Percentiles rank a stretch among this genome's conserved stretches.
phyloP scores from a whole-genome alignment of 768 basidiomycete genomes.

The Mycena leptocephala region DNA sequence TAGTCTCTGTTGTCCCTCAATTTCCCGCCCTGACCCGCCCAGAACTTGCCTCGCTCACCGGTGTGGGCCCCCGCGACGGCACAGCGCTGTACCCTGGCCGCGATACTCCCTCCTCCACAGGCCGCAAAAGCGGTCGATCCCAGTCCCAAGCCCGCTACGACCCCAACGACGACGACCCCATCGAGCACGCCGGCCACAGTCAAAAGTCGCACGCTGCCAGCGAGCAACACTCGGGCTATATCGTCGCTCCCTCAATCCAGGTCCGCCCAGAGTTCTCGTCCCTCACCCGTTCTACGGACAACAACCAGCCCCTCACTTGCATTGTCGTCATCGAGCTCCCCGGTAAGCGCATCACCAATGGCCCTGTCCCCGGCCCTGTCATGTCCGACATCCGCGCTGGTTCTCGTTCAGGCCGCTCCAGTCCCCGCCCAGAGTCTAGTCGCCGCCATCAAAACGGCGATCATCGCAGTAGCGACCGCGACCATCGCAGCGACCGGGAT shows the following conservation, averaged over 20 bases:
- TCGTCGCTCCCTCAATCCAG: slow-evolving; percentile 94
- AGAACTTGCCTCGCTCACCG: slow-evolving; percentile 97
- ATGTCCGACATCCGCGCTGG: slow-evolving; percentile 58
- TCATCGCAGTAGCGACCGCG: slow-evolving; percentile 19
- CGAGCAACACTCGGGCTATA: slow-evolving; percentile 71
- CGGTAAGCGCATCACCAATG: slow-evolving; percentile 69
- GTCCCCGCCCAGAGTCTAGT: slow-evolving; percentile 56
- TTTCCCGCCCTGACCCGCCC: slow-evolving; percentile 19
- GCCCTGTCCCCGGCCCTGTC: slow-evolving; percentile 70
- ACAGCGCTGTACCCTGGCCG: slow-evolving; percentile 58
- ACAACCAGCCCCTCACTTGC: slow-evolving; percentile 92
- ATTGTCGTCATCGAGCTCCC: slow-evolving; percentile 96
- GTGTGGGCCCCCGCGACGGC: slow-evolving; percentile 80
- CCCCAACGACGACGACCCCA: slow-evolving; percentile 89
- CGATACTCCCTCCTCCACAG: slow-evolving; percentile 73
- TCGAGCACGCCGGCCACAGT: slow-evolving; percentile 70
- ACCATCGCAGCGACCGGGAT: not conserved
- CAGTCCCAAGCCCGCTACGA: slow-evolving; percentile 63
- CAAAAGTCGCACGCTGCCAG: slow-evolving; percentile 60
- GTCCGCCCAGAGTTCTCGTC: slow-evolving; percentile 94
- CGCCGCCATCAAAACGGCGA: slow-evolving; percentile 37
- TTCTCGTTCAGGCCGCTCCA: slow-evolving; percentile 58
- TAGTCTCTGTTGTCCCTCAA: slow-evolving; percentile 34
- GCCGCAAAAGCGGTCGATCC: slow-evolving; percentile 50
- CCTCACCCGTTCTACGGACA: slow-evolving; percentile 77